A percentile compares a stretch with the other conserved stretches of the same genome.
These are phyloP conservation scores for Mycena citricolor DNA, from an alignment of 1,284 basidiomycete species.

Conservation along the genomic window DNA sequence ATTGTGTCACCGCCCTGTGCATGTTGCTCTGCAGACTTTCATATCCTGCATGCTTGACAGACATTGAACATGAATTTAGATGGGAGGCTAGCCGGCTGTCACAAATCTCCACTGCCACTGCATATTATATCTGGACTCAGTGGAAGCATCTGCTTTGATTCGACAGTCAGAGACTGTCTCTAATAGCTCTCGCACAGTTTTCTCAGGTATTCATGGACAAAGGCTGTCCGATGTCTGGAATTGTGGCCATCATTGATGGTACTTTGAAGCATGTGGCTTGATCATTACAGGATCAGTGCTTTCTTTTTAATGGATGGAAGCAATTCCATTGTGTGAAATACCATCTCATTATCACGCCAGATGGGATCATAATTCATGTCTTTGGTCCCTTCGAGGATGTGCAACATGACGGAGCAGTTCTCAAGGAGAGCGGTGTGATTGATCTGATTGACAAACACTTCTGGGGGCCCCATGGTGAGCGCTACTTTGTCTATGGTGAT, in stretches of 20 bases:
- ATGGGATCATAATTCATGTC: slow-evolving; percentile 24
- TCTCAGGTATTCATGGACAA: slow-evolving; percentile 4
- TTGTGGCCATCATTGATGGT: slow-evolving; percentile 23
- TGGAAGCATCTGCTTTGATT: slow-evolving; percentile 24
- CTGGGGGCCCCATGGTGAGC: no score
- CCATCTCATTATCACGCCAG: slow-evolving; percentile 16
- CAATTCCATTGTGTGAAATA: slow-evolving; percentile 18
- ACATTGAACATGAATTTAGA: slow-evolving; percentile 23
- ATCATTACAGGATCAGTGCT: slow-evolving; percentile 7
- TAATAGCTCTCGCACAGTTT: slow-evolving; percentile 11
- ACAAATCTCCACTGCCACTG: slow-evolving; percentile 16
- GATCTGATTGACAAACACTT: slow-evolving; percentile 18
- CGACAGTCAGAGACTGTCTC: slow-evolving; percentile 18
- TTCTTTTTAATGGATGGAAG: slow-evolving; percentile 18
- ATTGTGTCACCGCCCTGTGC: slow-evolving; percentile 16
- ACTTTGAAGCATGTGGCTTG: slow-evolving; percentile 19
- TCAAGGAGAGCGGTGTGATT: slow-evolving; percentile 21
- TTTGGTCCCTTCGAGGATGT: slow-evolving; percentile 25
- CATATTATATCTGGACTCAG: slow-evolving; percentile 13
- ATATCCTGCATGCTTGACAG: slow-evolving; percentile 8
- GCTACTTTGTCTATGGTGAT: slow-evolving; percentile 21
- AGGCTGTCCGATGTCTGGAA: slow-evolving; percentile 17
- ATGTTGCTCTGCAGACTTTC: slow-evolving; percentile 22
- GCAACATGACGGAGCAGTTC: slow-evolving; percentile 23
- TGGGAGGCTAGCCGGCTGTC: slow-evolving; percentile 23